Percentiles rank a stretch among this genome's conserved stretches.
Evolutionary conservation across 257 asterid genomes (phyloP).

Genomic region (Ajuga chamaepitys): DNA sequence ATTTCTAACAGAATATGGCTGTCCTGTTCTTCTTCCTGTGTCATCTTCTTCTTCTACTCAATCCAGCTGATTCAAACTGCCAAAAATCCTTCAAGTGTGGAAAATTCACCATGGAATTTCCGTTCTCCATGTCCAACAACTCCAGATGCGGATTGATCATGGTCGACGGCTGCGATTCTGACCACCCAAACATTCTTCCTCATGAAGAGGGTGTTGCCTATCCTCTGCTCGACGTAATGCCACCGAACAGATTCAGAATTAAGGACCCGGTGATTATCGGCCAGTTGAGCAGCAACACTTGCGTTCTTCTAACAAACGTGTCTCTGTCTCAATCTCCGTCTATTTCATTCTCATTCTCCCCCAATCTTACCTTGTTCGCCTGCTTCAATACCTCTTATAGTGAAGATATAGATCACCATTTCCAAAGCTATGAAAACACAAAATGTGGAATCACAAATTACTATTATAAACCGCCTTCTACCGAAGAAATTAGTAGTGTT

Average conservation of each 20-base stretch:
- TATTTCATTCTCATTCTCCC: conserved; percentile 13
- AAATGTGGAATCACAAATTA: not conserved
- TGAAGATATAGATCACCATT: not conserved
- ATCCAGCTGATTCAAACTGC: conserved; percentile 16
- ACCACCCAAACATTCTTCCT: conserved; percentile 13
- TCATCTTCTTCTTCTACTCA: not conserved
- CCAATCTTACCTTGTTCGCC: conserved; percentile 18
- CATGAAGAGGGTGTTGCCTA: not conserved
- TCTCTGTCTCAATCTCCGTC: not conserved
- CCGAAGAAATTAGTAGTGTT: not conserved
- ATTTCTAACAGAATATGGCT: no score
- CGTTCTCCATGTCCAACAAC: conserved; percentile 6
- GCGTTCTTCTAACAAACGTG: not conserved
- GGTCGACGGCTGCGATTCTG: not conserved
- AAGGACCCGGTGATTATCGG: not conserved
- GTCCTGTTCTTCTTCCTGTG: conserved; percentile 10
- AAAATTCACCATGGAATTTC: conserved; percentile 17
- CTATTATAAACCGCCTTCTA: not conserved
- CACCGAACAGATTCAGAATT: not conserved
- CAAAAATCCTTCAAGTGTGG: conserved; percentile 25
- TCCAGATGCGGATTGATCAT: conserved; percentile 30
- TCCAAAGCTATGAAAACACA: not conserved
- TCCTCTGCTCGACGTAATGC: not conserved
- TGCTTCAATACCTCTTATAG: not conserved
- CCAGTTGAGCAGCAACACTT: not conserved